These are phyloP conservation scores for Yamadazyma sp. DNA, from an alignment of 805 yeast species.

Conservation along the genomic window DNA sequence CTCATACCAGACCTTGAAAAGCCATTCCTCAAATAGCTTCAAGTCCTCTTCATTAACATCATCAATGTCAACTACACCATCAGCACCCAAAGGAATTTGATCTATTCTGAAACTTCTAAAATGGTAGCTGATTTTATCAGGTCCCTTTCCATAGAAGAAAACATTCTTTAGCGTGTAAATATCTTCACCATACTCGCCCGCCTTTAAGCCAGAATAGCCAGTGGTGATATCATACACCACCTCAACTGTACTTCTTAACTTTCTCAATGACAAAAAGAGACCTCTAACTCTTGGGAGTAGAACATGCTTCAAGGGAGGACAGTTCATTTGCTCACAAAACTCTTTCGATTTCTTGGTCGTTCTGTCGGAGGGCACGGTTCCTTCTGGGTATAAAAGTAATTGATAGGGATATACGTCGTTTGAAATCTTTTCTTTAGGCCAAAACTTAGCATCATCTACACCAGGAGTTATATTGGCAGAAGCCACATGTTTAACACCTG, in stretches of 20 bases:
- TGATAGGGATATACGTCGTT: conserved; percentile 47
- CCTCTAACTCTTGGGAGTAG: conserved; percentile 87
- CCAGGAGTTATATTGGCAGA: conserved; percentile 23
- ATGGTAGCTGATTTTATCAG: conserved; percentile 62
- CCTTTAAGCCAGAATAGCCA: conserved; percentile 71
- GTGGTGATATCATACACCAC: conserved; percentile 79
- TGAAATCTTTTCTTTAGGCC: conserved; percentile 32
- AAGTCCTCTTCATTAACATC: conserved; percentile 43
- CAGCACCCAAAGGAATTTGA: conserved; percentile 61
- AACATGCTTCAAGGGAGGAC: conserved; percentile 56
- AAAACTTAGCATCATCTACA: conserved; percentile 16
- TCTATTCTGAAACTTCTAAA: conserved; percentile 55
- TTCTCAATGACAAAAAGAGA: conserved; percentile 60
- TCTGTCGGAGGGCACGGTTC: conserved; percentile 75
- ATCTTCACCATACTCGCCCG: conserved; percentile 73
- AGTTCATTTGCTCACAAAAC: conserved; percentile 54
- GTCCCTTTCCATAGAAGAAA: conserved; percentile 71
- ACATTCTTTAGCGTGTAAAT: conserved; percentile 62
- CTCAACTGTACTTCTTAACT: conserved; percentile 52
- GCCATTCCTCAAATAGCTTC: conserved; percentile 69
- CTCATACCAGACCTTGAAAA: conserved; percentile 66
- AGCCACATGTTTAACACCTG: conserved; percentile 37
- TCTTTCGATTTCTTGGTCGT: conserved; percentile 58
- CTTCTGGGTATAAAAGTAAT: conserved; percentile 87
- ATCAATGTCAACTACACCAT: conserved; percentile 36